phyloP scores from a whole-genome alignment of 2,329 filamentous ascomycete species.

The Thermoascus crustaceus region DNA sequence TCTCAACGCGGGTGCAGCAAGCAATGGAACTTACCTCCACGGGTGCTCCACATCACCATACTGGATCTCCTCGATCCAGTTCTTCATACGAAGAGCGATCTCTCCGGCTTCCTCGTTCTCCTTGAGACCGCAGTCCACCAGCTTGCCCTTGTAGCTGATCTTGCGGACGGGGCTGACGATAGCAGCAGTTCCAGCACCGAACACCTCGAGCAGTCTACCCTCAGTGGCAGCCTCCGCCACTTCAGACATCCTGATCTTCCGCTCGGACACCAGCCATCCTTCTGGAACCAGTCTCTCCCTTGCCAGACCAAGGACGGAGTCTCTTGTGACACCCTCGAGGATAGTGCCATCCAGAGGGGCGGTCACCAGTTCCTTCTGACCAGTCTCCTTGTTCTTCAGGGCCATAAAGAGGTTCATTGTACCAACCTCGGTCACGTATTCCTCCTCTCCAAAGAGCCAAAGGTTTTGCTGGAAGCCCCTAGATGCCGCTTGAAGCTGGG shows the following conservation, averaged over 20 bases:
- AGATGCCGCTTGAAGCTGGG: slow-evolving; percentile 82
- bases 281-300: slow-evolving; percentile 72
- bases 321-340: slow-evolving; percentile 85
- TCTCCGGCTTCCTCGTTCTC: slow-evolving; percentile 80
- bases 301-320: slow-evolving; percentile 81
- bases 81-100: slow-evolving; percentile 78
- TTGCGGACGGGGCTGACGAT: slow-evolving; percentile 84
- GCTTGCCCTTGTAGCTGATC: slow-evolving; percentile 78
- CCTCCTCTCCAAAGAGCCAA: slow-evolving; percentile 93
- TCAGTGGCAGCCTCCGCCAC: slow-evolving; percentile 72
- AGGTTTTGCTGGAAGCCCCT: slow-evolving; percentile 96
- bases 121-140: slow-evolving; percentile 75
- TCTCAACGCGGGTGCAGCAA: background rate
- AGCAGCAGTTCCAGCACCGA: slow-evolving; percentile 87
- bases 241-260: slow-evolving; percentile 87
- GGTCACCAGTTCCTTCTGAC: slow-evolving; percentile 87
- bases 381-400: slow-evolving; percentile 75
- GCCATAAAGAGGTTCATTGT: slow-evolving; percentile 98
- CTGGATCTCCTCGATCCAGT: slow-evolving; percentile 92
- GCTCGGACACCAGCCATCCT: slow-evolving; percentile 82
- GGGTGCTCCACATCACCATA: slow-evolving; percentile 88
- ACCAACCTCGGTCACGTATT: slow-evolving; percentile 93
- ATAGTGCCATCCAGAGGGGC: slow-evolving; percentile 95
- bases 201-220: slow-evolving; percentile 83
- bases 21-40: slow-evolving; percentile 61